A percentile compares a stretch with the other conserved stretches of the same genome.
phyloP scores from a whole-genome alignment of 805 yeast genomes.

The Saccharomycopsis oosterbeekiorum region DNA sequence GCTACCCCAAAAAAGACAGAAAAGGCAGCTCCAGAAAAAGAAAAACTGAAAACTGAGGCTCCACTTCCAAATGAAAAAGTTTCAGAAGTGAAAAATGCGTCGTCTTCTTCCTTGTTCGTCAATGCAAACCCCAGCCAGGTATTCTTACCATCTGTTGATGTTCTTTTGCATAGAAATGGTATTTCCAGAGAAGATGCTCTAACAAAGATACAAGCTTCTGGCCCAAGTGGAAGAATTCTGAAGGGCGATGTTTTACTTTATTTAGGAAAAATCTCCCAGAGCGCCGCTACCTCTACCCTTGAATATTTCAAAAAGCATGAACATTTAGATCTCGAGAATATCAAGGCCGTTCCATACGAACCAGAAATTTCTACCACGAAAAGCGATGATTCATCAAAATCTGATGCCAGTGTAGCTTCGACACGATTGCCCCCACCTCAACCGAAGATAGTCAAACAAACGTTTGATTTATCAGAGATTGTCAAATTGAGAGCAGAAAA shows the following conservation, averaged over 20 bases:
- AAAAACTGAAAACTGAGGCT: slow-evolving; percentile 17
- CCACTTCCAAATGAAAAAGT: slow-evolving; percentile 7
- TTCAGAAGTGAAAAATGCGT: no score
- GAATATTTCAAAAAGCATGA: slow-evolving; percentile 45
- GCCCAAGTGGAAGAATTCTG: slow-evolving; percentile 78
- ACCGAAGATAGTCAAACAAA: slow-evolving; percentile 22
- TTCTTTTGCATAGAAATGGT: slow-evolving; percentile 48
- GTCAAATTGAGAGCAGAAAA: slow-evolving; percentile 24
- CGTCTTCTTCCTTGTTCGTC: slow-evolving; percentile 16
- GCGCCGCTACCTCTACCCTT: slow-evolving; percentile 43
- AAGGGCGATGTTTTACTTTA: slow-evolving; percentile 88
- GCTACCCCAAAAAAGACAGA: slow-evolving; percentile 22
- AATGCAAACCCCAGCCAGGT: slow-evolving; percentile 59
- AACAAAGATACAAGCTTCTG: slow-evolving; percentile 66
- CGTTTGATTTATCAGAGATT: slow-evolving; percentile 24
- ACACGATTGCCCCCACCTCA: slow-evolving; percentile 28
- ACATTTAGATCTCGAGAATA: slow-evolving; percentile 64
- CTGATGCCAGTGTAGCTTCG: slow-evolving; percentile 17
- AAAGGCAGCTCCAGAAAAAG: slow-evolving; percentile 13
- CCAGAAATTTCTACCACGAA: slow-evolving; percentile 24
- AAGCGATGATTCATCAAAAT: slow-evolving; percentile 19
- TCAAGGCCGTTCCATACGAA: slow-evolving; percentile 34
- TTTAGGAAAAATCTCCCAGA: slow-evolving; percentile 59
- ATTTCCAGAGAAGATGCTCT: slow-evolving; percentile 66
- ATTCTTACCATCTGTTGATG: slow-evolving; percentile 69